Base-by-base conservation (phyloP, 495 filamentous ascomycete species). In the Geoglossum glabrum region DNA sequence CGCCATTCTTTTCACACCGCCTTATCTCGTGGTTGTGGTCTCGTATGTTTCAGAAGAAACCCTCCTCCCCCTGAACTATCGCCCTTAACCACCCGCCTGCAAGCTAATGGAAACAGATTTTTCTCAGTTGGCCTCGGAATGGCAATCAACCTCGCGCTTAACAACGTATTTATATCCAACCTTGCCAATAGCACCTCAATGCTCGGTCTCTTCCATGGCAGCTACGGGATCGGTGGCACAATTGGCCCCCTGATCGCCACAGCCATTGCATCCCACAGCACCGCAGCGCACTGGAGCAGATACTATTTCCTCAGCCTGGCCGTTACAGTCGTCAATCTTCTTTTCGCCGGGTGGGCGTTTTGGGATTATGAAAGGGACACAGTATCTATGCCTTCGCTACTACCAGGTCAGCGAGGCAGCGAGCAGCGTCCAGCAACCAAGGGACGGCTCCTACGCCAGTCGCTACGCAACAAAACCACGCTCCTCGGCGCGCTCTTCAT, bases 401-500 rank as follows among this genome's bases (percentile, higher is more conserved):
- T 3, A 3, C 60, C 63, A 1, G 61, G 57, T 9, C 64, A 68
- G 28, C 64, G 72, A 51, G 10, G 3, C 10, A 61, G 66, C 23
- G 10, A 26, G 1, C 60, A 59, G 17, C 56, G 58, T 13, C 23
- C 1, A 26, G 58, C 64, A 13, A 58, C 59, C 28, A 69, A 68
- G 51, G 36, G 59, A 10, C 60, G 64, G 23, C 54, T 72, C 33
- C 64, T 79, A 15, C 71, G 71, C 40, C 64, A 67, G 57, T 71
- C 74, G 23, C 67, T 86, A 30, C 74, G 74, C 57, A 78, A 78
- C 56, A 73, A 72, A 55, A 74, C 78, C 13, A 85, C 86, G 2
- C 60, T 90, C 3, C 70, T 88, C 0, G 83, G 82, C 8, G 81
- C 85, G 0, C 62, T 86, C 1, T 88, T 90, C 69, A 84, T 88